A percentile compares a stretch with the other conserved stretches of the same genome.
phyloP scores from a whole-genome alignment of 73 alveolate genomes.

The Paramecium bursaria region DNA sequence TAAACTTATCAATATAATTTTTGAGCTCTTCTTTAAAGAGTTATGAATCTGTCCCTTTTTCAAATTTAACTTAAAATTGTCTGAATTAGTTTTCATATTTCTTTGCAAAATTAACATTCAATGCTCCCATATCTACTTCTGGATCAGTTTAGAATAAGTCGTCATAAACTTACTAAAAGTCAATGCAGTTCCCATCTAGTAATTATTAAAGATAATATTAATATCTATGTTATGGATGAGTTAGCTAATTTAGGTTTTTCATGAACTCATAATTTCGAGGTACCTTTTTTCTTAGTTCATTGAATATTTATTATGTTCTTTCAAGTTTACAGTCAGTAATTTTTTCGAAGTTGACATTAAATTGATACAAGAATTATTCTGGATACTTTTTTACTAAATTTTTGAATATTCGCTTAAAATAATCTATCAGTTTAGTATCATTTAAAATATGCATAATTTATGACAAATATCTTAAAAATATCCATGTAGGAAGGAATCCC shows the following conservation, averaged over 20 bases:
- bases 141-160: conserved; percentile 39
- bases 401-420: conserved; percentile 42
- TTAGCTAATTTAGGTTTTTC: conserved; percentile 90
- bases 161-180: neutral
- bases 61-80: conserved; percentile 52
- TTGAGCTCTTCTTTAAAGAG: conserved; percentile 71
- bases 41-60: conserved; percentile 66
- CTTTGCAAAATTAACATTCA: conserved; percentile 88
- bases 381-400: conserved; percentile 56
- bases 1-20: conserved; percentile 71
- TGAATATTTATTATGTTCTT: conserved; percentile 8
- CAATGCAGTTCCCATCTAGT: conserved; percentile 69
- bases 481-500: conserved; percentile 27
- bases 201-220: conserved; percentile 80
- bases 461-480: conserved; percentile 50
- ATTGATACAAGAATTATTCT: conserved; percentile 49
- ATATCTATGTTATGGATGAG: conserved; percentile 98
- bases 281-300: conserved; percentile 7
- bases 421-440: conserved; percentile 8
- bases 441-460: conserved; percentile 60
- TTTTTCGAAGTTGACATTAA: conserved; percentile 40
- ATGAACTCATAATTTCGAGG: conserved; percentile 80
- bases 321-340: conserved; percentile 30
- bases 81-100: conserved; percentile 72
- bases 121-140: conserved; percentile 82